A percentile compares a stretch with the other conserved stretches of the same genome.
These are phyloP conservation scores for Hyphodiscus sp. DNA, from an alignment of 2,329 filamentous ascomycete species.

Conservation along the genomic window DNA sequence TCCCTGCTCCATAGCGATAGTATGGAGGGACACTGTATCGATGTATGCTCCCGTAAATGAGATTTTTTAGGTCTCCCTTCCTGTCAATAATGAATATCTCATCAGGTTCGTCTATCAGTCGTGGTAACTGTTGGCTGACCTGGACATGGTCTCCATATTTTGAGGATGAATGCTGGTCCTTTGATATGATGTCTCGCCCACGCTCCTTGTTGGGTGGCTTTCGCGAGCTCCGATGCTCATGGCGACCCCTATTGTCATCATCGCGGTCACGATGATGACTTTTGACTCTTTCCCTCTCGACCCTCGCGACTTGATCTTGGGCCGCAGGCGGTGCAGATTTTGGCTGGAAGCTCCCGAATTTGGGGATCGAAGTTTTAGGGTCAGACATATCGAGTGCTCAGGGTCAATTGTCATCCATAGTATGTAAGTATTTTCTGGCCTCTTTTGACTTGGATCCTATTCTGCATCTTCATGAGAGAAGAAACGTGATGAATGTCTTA, in stretches of 20 bases:
- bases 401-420: neutral
- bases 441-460: neutral
- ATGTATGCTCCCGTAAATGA: conserved; percentile 68
- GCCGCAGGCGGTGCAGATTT: conserved; percentile 27
- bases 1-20: conserved; percentile 59
- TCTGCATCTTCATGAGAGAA: neutral
- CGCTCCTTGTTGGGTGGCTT: conserved; percentile 6
- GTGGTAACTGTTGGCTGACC: conserved; percentile 3
- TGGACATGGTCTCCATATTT: neutral
- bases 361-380: conserved; percentile 45
- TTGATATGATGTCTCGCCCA: neutral
- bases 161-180: neutral
- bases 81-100: conserved; percentile 58
- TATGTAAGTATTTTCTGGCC: neutral
- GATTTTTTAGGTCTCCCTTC: conserved; percentile 69
- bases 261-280: neutral
- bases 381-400: conserved; percentile 19
- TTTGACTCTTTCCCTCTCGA: conserved; percentile 5
- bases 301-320: conserved; percentile 10
- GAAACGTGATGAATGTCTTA: no score
- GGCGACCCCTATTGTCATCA: conserved; percentile 1
- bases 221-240: conserved; percentile 1
- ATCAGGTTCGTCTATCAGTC: conserved; percentile 1
- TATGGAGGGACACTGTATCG: conserved; percentile 67
- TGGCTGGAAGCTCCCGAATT: conserved; percentile 68